A percentile compares a stretch with the other conserved stretches of the same genome.
Evolutionary conservation across 2,329 filamentous ascomycete genomes (phyloP).

Genomic region (Colletotrichum sp.): DNA sequence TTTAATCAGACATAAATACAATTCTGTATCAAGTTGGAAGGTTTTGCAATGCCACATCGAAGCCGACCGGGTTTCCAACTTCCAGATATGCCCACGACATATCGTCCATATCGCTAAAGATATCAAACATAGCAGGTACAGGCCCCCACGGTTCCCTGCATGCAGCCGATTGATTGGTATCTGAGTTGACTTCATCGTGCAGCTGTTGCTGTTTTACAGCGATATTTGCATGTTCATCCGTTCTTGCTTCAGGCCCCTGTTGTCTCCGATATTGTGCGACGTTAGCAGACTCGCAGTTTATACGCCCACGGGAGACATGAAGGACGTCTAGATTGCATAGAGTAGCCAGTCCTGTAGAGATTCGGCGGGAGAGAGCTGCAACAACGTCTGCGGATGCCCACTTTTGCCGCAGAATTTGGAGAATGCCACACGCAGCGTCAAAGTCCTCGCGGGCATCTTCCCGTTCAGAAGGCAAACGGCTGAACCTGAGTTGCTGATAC

Average conservation of each 20-base stretch:
- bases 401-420: too few species aligned
- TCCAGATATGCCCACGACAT: background rate
- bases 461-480: too few species aligned
- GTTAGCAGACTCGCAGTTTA: background rate
- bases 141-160: background rate
- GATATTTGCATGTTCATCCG: background rate
- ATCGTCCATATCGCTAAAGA: background rate
- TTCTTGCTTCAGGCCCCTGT: too few species aligned
- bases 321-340: background rate
- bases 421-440: too few species aligned
- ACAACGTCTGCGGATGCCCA: background rate
- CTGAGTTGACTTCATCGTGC: background rate
- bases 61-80: background rate
- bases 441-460: too few species aligned
- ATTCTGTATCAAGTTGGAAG: background rate
- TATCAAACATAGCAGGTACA: background rate
- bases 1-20: too few species aligned
- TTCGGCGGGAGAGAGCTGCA: background rate
- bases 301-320: background rate
- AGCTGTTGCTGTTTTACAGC: background rate
- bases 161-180: background rate
- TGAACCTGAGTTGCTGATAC: too few species aligned
- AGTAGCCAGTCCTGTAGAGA: background rate
- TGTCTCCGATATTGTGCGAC: background rate
- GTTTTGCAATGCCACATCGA: background rate